Evolutionary conservation across 139 green algal genomes (phyloP).

Genomic region (Chlorokybus atmophyticus): DNA sequence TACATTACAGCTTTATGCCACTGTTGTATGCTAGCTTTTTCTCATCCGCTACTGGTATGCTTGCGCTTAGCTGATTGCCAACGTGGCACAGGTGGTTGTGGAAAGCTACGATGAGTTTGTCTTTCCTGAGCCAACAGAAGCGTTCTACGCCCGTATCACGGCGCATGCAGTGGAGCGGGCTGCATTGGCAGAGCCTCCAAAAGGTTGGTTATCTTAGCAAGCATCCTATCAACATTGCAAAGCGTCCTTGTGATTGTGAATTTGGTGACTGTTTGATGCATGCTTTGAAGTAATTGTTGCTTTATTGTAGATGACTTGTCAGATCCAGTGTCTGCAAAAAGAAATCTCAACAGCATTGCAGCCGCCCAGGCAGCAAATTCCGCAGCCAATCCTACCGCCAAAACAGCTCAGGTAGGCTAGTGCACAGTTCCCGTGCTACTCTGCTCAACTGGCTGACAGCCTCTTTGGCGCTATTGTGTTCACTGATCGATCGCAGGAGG

Average conservation of each 20-base stretch:
- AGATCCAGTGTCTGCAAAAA: no score
- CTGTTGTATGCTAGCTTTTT: background rate
- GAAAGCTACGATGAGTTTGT: slow-evolving; percentile 85
- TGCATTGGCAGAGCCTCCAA: background rate
- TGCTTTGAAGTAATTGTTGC: no score
- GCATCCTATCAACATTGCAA: background rate
- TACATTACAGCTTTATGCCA: background rate
- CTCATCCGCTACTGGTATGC: background rate
- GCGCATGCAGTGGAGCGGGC: background rate
- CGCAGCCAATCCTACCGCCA: no score
- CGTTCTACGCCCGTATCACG: slow-evolving; percentile 44
- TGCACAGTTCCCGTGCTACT: no score
- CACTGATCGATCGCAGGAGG: background rate
- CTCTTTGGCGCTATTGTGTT: no score
- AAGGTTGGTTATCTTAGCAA: background rate
- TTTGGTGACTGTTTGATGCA: no score
- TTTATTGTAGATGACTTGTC: no score
- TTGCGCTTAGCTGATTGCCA: no score
- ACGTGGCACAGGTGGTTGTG: slow-evolving; percentile 41
- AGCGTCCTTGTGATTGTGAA: background rate
- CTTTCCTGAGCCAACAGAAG: slow-evolving; percentile 61
- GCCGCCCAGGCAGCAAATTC: no score
- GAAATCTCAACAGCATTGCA: no score
- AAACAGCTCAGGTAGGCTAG: no score
- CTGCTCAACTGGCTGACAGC: no score